Evolutionary conservation across 164 flowering plant species (phyloP), one percentile per base, ranked within the genome.

Genomic region (Sedum album): DNA sequence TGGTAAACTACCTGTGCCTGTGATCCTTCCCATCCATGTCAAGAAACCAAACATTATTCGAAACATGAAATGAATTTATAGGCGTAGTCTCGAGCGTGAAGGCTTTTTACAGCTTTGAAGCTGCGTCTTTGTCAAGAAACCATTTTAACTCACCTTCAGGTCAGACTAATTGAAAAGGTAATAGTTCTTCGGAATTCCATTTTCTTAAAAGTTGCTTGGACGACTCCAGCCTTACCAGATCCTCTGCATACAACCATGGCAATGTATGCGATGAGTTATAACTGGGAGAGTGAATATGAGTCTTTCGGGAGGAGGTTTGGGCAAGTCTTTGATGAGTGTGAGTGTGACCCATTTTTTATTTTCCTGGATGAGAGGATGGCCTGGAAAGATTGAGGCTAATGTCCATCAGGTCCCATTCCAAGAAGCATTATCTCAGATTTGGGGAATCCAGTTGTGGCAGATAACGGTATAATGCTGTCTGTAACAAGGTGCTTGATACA

Each of bases 341-440:
- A 74, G 83, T 64, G 88, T 78, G n/a, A 88, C 96, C 92, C 94
- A 90, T 69, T 79, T 82, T 74, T 85, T 23, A 5, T 76, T 80
- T 79, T 88, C 96, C 6, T 83, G 68, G 62, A 85, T 41, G 26
- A 86, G 88, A 67, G 85, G 86, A 72, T 90, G 96, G 48, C 90
- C 88, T 0, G 96, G 93, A 60, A 90, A 90, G 13, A 88, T 79
- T 25, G 90, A 88, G 38, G 91, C 96, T 5, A 90, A 65, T 90
- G 96, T 11, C 96, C 96, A 73, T 90, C 96, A 11, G 96, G 94
- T 11, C 96, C 94, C 92, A 90, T 88, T 20, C 96, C 96, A 57
- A 90, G 68, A 33, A 87, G 84, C 84, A 84, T 83, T 68, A 87
- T 83, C 74, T 90, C 94, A 48, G 87, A 90, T 73, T 86, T 88